phyloP scores from a whole-genome alignment of 176 grass and related monocot species.

The Oryza glaberrima region DNA sequence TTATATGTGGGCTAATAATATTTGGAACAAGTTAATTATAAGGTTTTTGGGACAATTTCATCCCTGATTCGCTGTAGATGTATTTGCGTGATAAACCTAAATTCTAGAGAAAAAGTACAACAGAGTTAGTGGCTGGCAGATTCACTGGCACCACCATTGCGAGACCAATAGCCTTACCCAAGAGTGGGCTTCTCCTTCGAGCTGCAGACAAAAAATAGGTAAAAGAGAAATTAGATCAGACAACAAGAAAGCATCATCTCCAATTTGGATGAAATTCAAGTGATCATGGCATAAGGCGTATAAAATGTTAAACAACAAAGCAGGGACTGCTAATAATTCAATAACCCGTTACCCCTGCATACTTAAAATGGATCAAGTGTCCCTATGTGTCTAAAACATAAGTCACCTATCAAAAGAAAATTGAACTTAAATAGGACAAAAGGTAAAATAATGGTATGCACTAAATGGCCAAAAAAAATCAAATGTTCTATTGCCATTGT shows the following conservation, averaged over 20 bases:
- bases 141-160: not conserved
- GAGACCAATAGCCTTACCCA: conserved; percentile 57
- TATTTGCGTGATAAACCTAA: too few species aligned
- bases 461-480: not conserved
- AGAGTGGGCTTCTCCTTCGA: conserved; percentile 99
- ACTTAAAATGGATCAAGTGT: not conserved
- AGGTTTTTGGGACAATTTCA: too few species aligned
- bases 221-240: conserved; percentile 42
- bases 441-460: not conserved
- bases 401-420: not conserved
- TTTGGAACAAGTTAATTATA: too few species aligned
- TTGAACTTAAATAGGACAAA: not conserved
- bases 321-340: not conserved
- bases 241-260: not conserved
- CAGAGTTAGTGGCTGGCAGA: too few species aligned
- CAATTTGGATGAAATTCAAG: not conserved
- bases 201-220: conserved; percentile 52
- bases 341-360: not conserved
- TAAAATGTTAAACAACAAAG: not conserved
- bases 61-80: too few species aligned
- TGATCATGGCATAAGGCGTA: not conserved
- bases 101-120: too few species aligned
- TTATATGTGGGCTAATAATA: too few species aligned
- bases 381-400: not conserved
- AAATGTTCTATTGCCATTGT: too few species aligned